Conservation (phyloP, 768 basidiomycete genomes). For the Leccinum longicurvipes region DNA sequence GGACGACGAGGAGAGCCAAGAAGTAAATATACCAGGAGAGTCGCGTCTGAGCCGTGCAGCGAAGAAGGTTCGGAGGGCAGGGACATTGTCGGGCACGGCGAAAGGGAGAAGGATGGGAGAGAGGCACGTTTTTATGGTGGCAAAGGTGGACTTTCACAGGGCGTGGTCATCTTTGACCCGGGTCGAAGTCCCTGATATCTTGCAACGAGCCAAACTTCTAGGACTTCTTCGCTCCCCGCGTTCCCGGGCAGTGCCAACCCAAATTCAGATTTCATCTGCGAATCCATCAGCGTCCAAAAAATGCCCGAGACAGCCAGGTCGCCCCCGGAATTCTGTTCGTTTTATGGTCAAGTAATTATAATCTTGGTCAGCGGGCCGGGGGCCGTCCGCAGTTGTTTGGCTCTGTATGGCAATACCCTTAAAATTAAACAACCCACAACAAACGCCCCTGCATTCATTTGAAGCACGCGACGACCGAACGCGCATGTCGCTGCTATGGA, state of each 20-base stretch:
- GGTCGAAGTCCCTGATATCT: not conserved
- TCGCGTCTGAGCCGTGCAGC: constrained; percentile 8
- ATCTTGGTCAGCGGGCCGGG: not conserved
- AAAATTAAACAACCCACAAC: constrained; percentile 28
- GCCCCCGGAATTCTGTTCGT: not conserved
- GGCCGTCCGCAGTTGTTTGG: constrained; percentile 12
- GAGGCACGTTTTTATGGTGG: constrained; percentile 9
- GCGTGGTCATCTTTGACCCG: constrained; percentile 13
- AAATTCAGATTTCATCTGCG: constrained; percentile 10
- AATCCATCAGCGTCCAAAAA: constrained; percentile 7
- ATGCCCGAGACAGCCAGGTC: constrained; percentile 2
- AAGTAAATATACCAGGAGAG: constrained; percentile 11
- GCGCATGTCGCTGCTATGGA: constrained; percentile 21
- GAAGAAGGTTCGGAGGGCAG: constrained; percentile 16
- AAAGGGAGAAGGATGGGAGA: not conserved
- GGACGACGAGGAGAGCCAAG: not conserved
- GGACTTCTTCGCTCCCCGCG: constrained; percentile 5
- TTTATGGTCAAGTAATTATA: not conserved
- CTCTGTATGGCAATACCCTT: constrained; percentile 21
- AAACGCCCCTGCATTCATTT: constrained; percentile 20
- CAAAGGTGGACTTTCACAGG: not conserved
- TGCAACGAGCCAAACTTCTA: not conserved
- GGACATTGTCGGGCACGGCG: constrained; percentile 8
- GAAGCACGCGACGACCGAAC: not conserved
- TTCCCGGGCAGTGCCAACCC: not conserved